A percentile compares a stretch with the other conserved stretches of the same genome.
phyloP scores from a whole-genome alignment of 2,329 filamentous ascomycete species.

The Verticillium dahliae region DNA sequence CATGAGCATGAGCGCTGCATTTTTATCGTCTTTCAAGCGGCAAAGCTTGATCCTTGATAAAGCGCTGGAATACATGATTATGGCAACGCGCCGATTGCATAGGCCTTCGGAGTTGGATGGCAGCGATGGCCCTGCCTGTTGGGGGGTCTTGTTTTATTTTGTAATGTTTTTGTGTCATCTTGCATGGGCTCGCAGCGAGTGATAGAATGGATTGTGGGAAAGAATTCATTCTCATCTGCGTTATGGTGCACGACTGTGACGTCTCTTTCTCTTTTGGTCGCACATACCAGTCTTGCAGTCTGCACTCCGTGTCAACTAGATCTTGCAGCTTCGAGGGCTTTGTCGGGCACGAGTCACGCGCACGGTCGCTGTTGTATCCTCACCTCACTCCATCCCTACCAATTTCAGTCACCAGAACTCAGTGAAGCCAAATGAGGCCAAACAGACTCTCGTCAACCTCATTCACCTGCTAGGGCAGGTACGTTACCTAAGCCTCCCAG shows the following conservation, averaged over 20 bases:
- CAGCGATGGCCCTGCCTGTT: slow-evolving; percentile 3
- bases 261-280: too few relatives aligned
- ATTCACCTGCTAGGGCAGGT: background rate
- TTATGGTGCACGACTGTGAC: background rate
- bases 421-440: background rate
- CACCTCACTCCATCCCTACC: background rate
- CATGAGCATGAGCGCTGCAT: background rate
- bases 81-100: background rate
- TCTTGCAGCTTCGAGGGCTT: background rate
- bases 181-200: background rate
- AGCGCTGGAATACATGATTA: background rate
- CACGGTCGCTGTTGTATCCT: background rate
- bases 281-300: background rate
- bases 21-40: background rate
- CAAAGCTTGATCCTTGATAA: background rate
- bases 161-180: background rate
- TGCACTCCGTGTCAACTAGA: background rate
- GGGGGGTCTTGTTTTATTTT: slow-evolving; percentile 1
- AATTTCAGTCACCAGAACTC: background rate
- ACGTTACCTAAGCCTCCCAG: too few relatives aligned
- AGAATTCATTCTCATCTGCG: too few relatives aligned
- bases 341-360: background rate
- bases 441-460: background rate
- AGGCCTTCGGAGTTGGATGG: slow-evolving; percentile 5
- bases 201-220: background rate